These are phyloP conservation scores for Nectriaceae sp. DNA, from an alignment of 2,329 filamentous ascomycete genomes.

Conservation along the genomic window DNA sequence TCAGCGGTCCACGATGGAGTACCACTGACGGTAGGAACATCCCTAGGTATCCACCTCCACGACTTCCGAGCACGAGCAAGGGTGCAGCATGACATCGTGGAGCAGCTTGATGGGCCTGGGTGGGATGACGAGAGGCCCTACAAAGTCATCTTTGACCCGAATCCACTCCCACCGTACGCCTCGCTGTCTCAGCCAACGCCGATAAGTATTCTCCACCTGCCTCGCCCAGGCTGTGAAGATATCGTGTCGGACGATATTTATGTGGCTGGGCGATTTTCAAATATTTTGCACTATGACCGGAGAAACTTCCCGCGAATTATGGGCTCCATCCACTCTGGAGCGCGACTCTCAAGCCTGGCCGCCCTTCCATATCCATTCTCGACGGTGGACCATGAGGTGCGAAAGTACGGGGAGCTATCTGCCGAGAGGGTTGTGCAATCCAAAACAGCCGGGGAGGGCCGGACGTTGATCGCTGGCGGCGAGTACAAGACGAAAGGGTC, in stretches of 20 bases:
- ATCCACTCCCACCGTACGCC: conserved; percentile 61
- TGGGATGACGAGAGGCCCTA: conserved; percentile 32
- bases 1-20: conserved; percentile 67
- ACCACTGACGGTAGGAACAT: conserved; percentile 83
- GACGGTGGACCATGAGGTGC: conserved; percentile 59
- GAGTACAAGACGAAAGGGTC: conserved; percentile 92
- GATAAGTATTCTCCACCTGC: conserved; percentile 78
- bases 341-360: conserved; percentile 72
- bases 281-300: conserved; percentile 85
- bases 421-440: conserved; percentile 53
- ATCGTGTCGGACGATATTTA: conserved; percentile 78
- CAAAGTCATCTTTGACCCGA: conserved; percentile 50
- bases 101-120: conserved; percentile 35
- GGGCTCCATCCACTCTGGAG: conserved; percentile 81
- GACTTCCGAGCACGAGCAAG: conserved; percentile 62
- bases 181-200: conserved; percentile 79
- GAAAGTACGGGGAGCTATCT: conserved; percentile 57
- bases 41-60: conserved; percentile 77
- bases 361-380: conserved; percentile 70
- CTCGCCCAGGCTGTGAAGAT: conserved; percentile 51
- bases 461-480: conserved; percentile 78
- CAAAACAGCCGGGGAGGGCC: conserved; percentile 54
- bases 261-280: conserved; percentile 85
- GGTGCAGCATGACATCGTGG: conserved; percentile 34
- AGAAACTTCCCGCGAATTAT: conserved; percentile 79